Evolutionary conservation across 805 yeast species (phyloP).

Genomic region (Groenewaldozyma tartarivorans): DNA sequence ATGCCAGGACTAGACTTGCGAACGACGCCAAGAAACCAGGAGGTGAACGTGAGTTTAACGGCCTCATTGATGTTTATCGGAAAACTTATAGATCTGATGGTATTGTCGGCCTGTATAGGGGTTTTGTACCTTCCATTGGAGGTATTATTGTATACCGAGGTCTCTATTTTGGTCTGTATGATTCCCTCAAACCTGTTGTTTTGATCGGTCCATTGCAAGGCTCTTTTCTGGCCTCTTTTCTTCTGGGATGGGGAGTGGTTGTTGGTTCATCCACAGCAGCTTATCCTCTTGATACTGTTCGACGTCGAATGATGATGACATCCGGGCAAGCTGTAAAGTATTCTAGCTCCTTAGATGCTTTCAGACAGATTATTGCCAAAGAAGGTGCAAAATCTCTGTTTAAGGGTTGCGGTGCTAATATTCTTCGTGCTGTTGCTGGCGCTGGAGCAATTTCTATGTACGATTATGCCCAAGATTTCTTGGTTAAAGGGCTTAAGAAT

Average conservation of each 20-base stretch:
- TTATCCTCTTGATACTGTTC: conserved; percentile 97
- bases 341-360: conserved; percentile 90
- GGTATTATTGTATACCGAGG: conserved; percentile 99
- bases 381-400: conserved; percentile 90
- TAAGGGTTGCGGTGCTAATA: conserved; percentile 99
- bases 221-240: conserved; percentile 89
- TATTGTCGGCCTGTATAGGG: conserved; percentile 97
- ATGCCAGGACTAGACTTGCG: conserved; percentile 98
- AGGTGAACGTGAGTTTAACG: conserved; percentile 95
- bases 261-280: conserved; percentile 98
- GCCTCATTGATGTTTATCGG: conserved; percentile 92
- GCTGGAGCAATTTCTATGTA: conserved; percentile 98
- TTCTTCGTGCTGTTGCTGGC: conserved; percentile 99
- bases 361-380: conserved; percentile 84
- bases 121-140: conserved; percentile 96
- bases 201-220: conserved; percentile 92
- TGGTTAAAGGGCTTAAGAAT: no score
- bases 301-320: conserved; percentile 99
- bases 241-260: conserved; percentile 95
- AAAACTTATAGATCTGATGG: conserved; percentile 94
- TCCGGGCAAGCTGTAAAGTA: conserved; percentile 98
- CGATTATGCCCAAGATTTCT: conserved; percentile 97
- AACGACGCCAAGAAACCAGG: conserved; percentile 86
- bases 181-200: conserved; percentile 90
- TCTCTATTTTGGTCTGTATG: conserved; percentile 96